Evolutionary conservation across 768 basidiomycete species (phyloP).

Genomic region (Clavaria fumosa): DNA sequence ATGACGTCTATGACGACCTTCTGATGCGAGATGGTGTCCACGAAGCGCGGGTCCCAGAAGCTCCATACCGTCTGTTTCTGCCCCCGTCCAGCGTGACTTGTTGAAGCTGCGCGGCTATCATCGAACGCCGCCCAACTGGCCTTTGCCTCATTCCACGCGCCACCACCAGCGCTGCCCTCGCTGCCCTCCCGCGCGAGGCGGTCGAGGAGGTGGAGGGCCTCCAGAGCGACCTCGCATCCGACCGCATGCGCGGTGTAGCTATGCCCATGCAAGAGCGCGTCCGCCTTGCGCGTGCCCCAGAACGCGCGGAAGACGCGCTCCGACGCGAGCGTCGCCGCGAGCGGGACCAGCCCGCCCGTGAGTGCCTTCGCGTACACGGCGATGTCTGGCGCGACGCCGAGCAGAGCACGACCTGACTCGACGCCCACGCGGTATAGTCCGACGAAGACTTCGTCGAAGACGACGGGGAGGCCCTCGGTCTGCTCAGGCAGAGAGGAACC

Average conservation of each 20-base stretch:
- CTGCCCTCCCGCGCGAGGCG: too few relatives aligned
- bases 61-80: too few relatives aligned
- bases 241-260: constrained; percentile 91
- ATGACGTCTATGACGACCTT: constrained; percentile 57
- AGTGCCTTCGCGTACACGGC: constrained; percentile 87
- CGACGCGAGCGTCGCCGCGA: constrained; percentile 73
- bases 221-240: constrained; percentile 83
- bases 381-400: constrained; percentile 72
- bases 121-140: constrained; percentile 33
- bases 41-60: constrained; percentile 71
- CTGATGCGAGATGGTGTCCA: constrained; percentile 42
- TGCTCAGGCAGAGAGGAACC: too few relatives aligned
- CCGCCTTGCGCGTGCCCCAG: constrained; percentile 54
- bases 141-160: constrained; percentile 53
- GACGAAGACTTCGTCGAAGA: constrained; percentile 93
- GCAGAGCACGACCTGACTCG: constrained; percentile 42
- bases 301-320: constrained; percentile 73
- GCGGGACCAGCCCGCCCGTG: constrained; percentile 82
- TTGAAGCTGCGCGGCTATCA: constrained; percentile 7
- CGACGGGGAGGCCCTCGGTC: constrained; percentile 70
- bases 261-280: constrained; percentile 86
- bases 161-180: constrained; percentile 27
- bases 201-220: constrained; percentile 56
- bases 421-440: constrained; percentile 83
- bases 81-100: too few relatives aligned